These are phyloP conservation scores for Neurospora sp. DNA, from an alignment of 495 filamentous ascomycete genomes.

Conservation along the genomic window DNA sequence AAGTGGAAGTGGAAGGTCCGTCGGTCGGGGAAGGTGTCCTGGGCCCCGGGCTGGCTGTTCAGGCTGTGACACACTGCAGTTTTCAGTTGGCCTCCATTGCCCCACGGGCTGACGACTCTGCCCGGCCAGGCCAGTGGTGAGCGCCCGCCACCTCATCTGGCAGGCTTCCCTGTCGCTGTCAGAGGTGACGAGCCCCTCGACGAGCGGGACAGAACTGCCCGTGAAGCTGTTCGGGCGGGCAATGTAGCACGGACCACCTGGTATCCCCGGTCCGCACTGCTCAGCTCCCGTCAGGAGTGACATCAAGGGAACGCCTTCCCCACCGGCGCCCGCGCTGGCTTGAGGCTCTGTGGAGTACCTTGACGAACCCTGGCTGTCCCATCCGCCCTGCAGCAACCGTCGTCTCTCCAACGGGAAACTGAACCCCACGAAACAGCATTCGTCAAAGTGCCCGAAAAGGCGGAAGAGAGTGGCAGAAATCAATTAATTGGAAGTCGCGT, in stretches of 20 bases:
- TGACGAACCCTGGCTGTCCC: background rate
- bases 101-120: background rate
- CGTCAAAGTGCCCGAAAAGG: background rate
- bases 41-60: background rate
- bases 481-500: constrained; percentile 17
- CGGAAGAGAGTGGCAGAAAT: background rate
- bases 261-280: background rate
- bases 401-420: background rate
- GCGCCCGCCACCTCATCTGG: background rate
- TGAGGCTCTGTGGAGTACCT: no score
- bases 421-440: background rate
- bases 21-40: background rate
- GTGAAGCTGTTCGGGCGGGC: background rate
- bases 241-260: background rate
- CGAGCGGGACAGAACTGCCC: background rate
- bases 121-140: background rate
- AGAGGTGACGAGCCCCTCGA: background rate
- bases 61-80: background rate
- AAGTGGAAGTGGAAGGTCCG: background rate
- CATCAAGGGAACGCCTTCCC: background rate
- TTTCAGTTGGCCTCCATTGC: background rate
- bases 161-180: background rate
- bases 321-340: background rate
- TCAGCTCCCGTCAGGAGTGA: background rate
- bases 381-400: background rate